Base-by-base conservation (phyloP, 2,329 filamentous ascomycete species). In the Endoconidiophora polonica region DNA sequence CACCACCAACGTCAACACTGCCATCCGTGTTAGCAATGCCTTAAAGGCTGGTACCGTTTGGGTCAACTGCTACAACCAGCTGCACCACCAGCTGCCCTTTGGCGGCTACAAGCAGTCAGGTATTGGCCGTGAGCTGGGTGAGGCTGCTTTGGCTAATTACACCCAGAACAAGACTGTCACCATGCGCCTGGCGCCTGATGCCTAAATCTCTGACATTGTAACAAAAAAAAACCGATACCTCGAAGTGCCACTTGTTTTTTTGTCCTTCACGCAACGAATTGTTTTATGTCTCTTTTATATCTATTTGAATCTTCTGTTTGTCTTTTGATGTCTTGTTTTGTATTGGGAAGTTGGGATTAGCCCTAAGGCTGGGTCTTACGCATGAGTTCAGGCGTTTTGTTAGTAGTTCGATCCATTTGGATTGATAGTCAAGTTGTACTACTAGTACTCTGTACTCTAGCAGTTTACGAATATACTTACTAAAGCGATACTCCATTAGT, bases 41-140 rank as follows among this genome's bases (percentile, higher is more conserved):
- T 65, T 80, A 23, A 73, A 79, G 58, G 70, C 73, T 2, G 77
- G 77, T 0, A 76, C 74, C 61, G 74, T 79, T 0, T 76, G 73
- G 56, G 71, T 81, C 52, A 81, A 59, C 66, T 73, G 52, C 63
- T 65, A 71, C 71, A 73, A 3, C 43, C 46, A 52, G 18, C 51
- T 54, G 38, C 54, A 51, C 5, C 48, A 56, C 29, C 46, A 53
- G 43, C 49, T 55, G 53, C 56, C 57, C 3, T 58, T 58, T 33
- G 57, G 57, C 3, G 57, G 57, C 6, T 54, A 54, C 49, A 58
- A 58, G 54, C 48, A 51, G 51, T 55, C 54, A 16, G 54, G 54
- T 26, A 52, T 53, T 39, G 54, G 55, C 20, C 55, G 56, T 33
- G 57, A 57, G 47, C 46, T 52, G 16, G 50, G 51, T 46, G 47